Percentiles rank a stretch among this genome's conserved stretches.
phyloP scores from a whole-genome alignment of 148 eudicot genomes.

The Spergularia bocconei region DNA sequence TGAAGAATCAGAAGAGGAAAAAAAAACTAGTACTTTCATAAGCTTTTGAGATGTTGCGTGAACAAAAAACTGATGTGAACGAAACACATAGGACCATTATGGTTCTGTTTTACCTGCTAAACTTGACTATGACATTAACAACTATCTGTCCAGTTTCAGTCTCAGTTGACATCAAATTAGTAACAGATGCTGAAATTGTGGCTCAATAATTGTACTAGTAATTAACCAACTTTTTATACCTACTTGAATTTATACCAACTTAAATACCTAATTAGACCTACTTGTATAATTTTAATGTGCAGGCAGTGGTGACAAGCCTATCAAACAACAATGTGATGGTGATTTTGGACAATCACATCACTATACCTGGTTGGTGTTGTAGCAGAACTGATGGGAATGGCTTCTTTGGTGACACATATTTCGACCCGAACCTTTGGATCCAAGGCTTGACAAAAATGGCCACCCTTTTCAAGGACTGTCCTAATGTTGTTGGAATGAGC shows the following conservation, averaged over 20 bases:
- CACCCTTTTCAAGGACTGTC: constrained; percentile 47
- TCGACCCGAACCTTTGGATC: constrained; percentile 66
- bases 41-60: too few species aligned
- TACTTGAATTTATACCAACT: background rate
- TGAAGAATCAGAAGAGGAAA: too few species aligned
- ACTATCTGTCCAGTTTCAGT: background rate
- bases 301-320: constrained; percentile 76
- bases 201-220: constrained; percentile 1
- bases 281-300: background rate
- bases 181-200: background rate
- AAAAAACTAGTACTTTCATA: too few species aligned
- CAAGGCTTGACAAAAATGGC: constrained; percentile 67
- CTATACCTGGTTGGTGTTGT: constrained; percentile 93
- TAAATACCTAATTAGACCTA: background rate
- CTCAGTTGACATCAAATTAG: background rate
- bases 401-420: constrained; percentile 77
- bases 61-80: too few species aligned
- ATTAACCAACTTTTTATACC: background rate
- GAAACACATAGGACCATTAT: too few species aligned
- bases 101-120: background rate
- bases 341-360: constrained; percentile 80
- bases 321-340: constrained; percentile 69
- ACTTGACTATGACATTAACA: constrained; percentile 6
- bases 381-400: constrained; percentile 70
- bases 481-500: constrained; percentile 83